Evolutionary conservation across 306 rosid species (phyloP).

Genomic region (Mimosa pudica): DNA sequence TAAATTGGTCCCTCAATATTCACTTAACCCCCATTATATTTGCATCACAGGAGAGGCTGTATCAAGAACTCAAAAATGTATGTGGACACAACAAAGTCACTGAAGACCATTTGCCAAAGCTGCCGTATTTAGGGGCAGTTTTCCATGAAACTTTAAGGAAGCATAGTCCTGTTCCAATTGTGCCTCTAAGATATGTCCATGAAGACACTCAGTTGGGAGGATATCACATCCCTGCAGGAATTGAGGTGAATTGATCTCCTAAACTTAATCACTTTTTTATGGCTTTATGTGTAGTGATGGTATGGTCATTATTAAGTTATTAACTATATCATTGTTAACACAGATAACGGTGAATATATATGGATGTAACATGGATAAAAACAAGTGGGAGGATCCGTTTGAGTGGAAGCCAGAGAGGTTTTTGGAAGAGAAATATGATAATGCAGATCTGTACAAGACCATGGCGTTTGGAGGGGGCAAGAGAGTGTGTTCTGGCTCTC

Average conservation of each 20-base stretch:
- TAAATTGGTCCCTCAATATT: not conserved
- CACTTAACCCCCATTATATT: not conserved
- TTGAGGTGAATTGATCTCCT: constrained; percentile 53
- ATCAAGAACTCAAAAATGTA: constrained; percentile 48
- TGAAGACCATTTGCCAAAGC: constrained; percentile 63
- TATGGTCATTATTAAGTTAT: not conserved
- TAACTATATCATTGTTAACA: constrained; percentile 37
- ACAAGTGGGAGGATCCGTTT: constrained; percentile 69
- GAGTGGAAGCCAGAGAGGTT: constrained; percentile 92
- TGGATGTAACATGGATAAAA: constrained; percentile 87
- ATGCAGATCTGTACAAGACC: constrained; percentile 73
- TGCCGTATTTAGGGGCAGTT: constrained; percentile 72
- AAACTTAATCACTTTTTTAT: not conserved
- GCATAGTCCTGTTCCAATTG: constrained; percentile 71
- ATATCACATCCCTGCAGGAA: constrained; percentile 78
- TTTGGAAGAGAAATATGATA: constrained; percentile 63
- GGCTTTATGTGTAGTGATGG: not conserved
- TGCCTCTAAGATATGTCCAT: constrained; percentile 75
- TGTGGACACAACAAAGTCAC: constrained; percentile 61
- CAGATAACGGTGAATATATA: constrained; percentile 89
- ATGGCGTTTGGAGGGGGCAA: constrained; percentile 98
- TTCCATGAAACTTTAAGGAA: constrained; percentile 89
- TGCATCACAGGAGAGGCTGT: constrained; percentile 58
- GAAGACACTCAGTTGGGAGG: constrained; percentile 89
- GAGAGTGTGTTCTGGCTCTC: constrained; percentile 88